A percentile compares a stretch with the other conserved stretches of the same genome.
Conservation (phyloP, 495 filamentous ascomycete genomes). For the Talaromyces ruber region DNA sequence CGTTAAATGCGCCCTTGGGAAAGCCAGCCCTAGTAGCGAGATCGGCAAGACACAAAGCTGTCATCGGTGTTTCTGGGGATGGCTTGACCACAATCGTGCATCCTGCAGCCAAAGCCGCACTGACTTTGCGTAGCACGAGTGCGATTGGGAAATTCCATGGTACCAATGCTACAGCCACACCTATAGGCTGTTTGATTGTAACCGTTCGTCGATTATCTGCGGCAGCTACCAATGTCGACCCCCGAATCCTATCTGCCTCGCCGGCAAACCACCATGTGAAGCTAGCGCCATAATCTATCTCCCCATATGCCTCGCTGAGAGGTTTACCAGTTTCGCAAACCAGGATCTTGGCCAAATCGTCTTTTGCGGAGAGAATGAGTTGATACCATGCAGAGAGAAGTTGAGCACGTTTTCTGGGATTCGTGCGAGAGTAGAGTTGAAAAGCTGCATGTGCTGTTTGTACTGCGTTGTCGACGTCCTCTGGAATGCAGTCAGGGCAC, state of each 20-base stretch:
- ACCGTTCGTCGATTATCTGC: conserved; percentile 55
- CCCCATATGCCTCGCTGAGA: conserved; percentile 46
- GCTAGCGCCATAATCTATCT: conserved; percentile 50
- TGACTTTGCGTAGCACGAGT: conserved; percentile 62
- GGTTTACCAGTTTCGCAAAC: conserved; percentile 61
- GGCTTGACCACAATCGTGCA: conserved; percentile 59
- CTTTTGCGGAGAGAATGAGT: conserved; percentile 39
- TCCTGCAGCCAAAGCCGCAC: conserved; percentile 61
- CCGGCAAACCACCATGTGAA: conserved; percentile 61
- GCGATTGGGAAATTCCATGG: conserved; percentile 59
- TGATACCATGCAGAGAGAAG: conserved; percentile 53
- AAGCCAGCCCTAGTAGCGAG: conserved; percentile 47
- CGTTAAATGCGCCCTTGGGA: conserved; percentile 47
- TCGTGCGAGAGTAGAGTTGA: conserved; percentile 47
- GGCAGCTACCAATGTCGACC: conserved; percentile 45
- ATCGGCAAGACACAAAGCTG: conserved; percentile 42
- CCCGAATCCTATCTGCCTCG: conserved; percentile 63
- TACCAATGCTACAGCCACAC: conserved; percentile 55
- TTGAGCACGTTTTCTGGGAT: conserved; percentile 52
- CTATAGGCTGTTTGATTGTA: conserved; percentile 63
- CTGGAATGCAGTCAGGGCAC: conserved; percentile 32
- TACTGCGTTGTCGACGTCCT: conserved; percentile 53
- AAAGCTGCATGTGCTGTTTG: conserved; percentile 52
- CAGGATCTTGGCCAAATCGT: conserved; percentile 50
- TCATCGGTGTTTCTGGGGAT: conserved; percentile 53